Percentiles rank a stretch among this genome's conserved stretches.
Evolutionary conservation across 257 asterid species (phyloP).

Genomic region (Nicotiana paniculata): DNA sequence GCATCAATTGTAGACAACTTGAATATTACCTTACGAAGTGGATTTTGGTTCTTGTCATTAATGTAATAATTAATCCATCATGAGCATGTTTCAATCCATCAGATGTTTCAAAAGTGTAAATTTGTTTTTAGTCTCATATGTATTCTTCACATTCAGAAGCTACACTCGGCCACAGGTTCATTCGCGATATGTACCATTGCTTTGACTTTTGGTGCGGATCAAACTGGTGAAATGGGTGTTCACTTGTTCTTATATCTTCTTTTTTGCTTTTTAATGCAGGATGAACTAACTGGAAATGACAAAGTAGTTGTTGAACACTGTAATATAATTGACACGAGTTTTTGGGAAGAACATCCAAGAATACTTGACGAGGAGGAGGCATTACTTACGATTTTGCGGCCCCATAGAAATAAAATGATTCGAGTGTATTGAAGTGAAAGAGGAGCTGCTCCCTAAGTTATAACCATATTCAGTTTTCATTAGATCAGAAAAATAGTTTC

Average conservation of each 20-base stretch:
- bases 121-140: not conserved
- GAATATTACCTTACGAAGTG: not conserved
- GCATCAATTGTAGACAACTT: not conserved
- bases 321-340: conserved; percentile 55
- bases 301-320: conserved; percentile 44
- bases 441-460: not conserved
- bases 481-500: not conserved
- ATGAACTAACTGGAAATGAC: conserved; percentile 24
- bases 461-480: not conserved
- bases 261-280: not conserved
- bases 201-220: not conserved
- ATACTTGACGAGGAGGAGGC: conserved; percentile 40
- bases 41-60: not conserved
- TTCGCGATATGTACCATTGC: not conserved
- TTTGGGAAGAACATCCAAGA: conserved; percentile 64
- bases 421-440: not conserved
- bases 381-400: not conserved
- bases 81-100: not conserved
- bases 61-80: not conserved
- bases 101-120: not conserved
- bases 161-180: not conserved
- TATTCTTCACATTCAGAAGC: not conserved
- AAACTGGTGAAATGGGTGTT: not conserved
- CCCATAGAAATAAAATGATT: not conserved
- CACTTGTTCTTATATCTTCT: not conserved